Base-by-base conservation (phyloP, 805 yeast genomes). In the Scheffersomyces stipitis region DNA sequence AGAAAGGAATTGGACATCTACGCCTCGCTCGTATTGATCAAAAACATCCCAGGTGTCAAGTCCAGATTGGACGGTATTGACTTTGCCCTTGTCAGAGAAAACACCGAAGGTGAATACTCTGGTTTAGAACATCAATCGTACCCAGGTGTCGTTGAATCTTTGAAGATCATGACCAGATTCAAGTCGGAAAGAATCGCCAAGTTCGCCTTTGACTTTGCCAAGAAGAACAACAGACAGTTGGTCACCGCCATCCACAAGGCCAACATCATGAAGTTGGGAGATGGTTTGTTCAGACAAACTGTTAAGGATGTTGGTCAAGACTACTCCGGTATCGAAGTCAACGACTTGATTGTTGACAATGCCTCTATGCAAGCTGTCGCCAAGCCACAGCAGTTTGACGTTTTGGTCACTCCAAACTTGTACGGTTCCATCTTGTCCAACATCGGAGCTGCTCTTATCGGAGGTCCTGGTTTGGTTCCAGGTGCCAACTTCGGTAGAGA, bases 361-460 rank as follows among this genome's bases (percentile, higher is more conserved):
- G 97, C 98, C 45, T 88, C 97, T 44, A 93, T 91, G 99, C 98
- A 91, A 76, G 96, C 97, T 42, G 99, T 91, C 47, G 90, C 98
- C 41, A 78, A 84, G 70, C 98, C 98, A 53, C 96, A 91, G 70
- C 98, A 91, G 75, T 91, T 91, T 60, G 98, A 93, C 65, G 97
- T 93, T 40, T 78, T 91, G 71, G 98, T 93, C 48, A 88, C 97
- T 49, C 99, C 99, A 53, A 90, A 93, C 78, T 79, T 91, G 74
- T 91, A 91, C 78, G 99, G 99, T 73, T 85, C 96, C 60, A 91
- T 91, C 60, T 74, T 91, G 60, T 89, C 97, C 51, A 93, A 93
- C 80, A 90, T 91, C 58, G 99, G 98, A 75, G 96, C 98, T 52
- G 99, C 93, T 48, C 77, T 75, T 57, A 84, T 93, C 51, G 98